Base-by-base conservation (phyloP, 1,284 basidiomycete genomes). In the Lignosus rhinocerotis region DNA sequence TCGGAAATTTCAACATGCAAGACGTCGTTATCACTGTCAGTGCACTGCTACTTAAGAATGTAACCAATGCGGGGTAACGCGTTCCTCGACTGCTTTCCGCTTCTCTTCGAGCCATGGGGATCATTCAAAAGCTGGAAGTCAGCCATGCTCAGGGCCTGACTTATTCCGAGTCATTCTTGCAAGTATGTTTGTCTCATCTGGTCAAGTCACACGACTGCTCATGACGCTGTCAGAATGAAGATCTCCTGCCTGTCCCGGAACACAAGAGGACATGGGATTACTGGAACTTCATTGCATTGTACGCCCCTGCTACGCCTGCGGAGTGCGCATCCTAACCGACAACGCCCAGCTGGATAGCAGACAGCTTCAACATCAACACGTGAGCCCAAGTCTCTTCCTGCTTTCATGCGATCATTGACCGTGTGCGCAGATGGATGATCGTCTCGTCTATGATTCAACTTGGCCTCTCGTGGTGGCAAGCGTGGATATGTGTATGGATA, bases 391-490 rank as follows among this genome's bases (percentile, higher is more conserved):
- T 45, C 46, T 36, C 17, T 46, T 16, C 8, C 30, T 16, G 16
- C 41, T 38, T 44, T 41, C 42, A 2, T 57, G 51, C 46, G 54
- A 53, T 53, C 46, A 53, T 36, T 32, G 17, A 51, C n/a, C 42
- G 12, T 51, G 17, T 43, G 56, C 63, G 38, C 62, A 88, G 86
- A 62, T 89, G 85, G 86, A 86, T 87, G 85, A 88, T 89, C 61
- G 85, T 80, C 0, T 87, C 86, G 16, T 87, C 87, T 6, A 90
- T 92, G 88, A 84, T 89, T 44, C 82, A 86, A 56, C 75, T 86
- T 10, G 89, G 89, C 3, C 78, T 93, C 25, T 87, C 84, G 0
- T 93, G 90, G 90, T 93, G 89, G 89, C 88, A 92, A 70, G 86
- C 89, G 11, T 90, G 87, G 88, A 78, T 90, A 41, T 85, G 86